Evolutionary conservation across 768 basidiomycete genomes (phyloP).

Genomic region (Hericium erinaceus): DNA sequence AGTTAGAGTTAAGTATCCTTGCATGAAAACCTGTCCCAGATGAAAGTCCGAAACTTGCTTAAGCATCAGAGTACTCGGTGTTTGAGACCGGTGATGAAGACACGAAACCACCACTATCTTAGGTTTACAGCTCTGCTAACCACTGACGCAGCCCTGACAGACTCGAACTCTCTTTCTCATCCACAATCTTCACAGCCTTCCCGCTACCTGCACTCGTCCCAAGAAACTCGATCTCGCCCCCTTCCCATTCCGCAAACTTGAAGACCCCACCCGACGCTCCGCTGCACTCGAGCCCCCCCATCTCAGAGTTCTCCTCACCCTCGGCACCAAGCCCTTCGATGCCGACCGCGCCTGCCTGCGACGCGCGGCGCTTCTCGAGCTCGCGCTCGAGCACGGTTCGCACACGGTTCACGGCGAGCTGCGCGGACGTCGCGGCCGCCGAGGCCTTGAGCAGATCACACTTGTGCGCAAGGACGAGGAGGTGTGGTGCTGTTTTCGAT

Average conservation of each 20-base stretch:
- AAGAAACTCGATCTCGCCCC: conserved; percentile 64
- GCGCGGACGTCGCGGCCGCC: conserved; percentile 23
- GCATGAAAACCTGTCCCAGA: too few relatives aligned
- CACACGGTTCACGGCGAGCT: conserved; percentile 62
- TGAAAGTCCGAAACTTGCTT: too few relatives aligned
- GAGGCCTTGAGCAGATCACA: conserved; percentile 55
- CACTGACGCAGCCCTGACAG: not conserved
- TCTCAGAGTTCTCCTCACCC: conserved; percentile 39
- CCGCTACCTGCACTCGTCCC: conserved; percentile 43
- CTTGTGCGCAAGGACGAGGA: conserved; percentile 72
- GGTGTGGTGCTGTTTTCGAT: conserved; percentile 47
- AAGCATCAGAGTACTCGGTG: too few relatives aligned
- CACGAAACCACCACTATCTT: too few relatives aligned
- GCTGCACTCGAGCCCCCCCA: conserved; percentile 69
- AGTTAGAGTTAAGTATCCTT: too few relatives aligned
- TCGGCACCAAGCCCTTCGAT: conserved; percentile 71
- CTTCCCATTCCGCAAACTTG: conserved; percentile 77
- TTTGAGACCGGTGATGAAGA: too few relatives aligned
- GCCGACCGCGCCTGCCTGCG: conserved; percentile 56
- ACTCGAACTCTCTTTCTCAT: conserved; percentile 23
- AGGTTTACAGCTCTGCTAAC: not conserved
- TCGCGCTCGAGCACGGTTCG: conserved; percentile 76
- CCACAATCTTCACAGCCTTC: conserved; percentile 18
- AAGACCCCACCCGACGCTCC: conserved; percentile 46
- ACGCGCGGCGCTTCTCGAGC: conserved; percentile 63